Evolutionary conservation across 208 protist species (phyloP).

Genomic region (Trichomonas gallinae): DNA sequence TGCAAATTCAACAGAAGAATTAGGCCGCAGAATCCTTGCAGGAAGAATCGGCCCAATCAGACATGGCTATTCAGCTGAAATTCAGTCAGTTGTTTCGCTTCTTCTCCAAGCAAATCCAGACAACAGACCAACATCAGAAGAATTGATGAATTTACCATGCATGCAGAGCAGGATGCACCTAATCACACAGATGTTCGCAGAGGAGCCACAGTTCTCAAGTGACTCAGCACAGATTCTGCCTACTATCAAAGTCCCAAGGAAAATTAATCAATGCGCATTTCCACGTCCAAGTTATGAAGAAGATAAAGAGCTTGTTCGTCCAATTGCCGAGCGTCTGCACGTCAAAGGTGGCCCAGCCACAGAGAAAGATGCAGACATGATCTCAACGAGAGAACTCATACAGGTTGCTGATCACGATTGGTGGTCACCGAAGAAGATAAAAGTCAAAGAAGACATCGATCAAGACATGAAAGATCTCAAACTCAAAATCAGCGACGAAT

Average conservation of each 20-base stretch:
- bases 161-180: background rate
- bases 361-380: background rate
- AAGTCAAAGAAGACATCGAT: background rate
- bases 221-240: background rate
- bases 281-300: background rate
- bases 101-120: background rate
- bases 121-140: background rate
- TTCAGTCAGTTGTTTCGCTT: background rate
- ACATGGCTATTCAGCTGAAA: background rate
- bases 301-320: background rate
- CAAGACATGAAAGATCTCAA: background rate
- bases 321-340: background rate
- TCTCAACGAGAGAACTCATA: background rate
- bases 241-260: background rate
- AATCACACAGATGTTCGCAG: background rate
- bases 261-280: background rate
- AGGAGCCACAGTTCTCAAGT: background rate
- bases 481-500: too few species aligned
- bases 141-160: background rate
- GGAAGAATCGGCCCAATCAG: background rate
- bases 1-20: background rate
- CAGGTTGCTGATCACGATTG: background rate
- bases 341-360: background rate
- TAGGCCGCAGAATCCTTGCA: background rate
- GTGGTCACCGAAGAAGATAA: background rate